Base-by-base conservation (phyloP, 2,329 filamentous ascomycete genomes). In the Ceratocystis huliohia region DNA sequence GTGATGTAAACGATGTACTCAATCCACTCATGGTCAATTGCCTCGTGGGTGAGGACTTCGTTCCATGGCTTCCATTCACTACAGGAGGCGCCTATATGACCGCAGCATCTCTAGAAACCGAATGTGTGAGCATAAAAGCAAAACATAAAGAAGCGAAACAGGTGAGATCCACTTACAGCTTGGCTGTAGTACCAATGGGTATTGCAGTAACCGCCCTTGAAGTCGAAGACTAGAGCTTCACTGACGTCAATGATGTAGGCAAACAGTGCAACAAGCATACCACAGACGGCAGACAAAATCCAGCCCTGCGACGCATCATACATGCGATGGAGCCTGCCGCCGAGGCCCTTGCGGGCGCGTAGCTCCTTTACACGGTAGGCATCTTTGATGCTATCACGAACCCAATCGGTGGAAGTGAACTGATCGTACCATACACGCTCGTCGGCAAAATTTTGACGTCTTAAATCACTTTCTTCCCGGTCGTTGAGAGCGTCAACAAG, bases 361-460 rank as follows among this genome's bases (percentile, higher is more conserved):
- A 99, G 81, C 65, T 86, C 86, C 74, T 95, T 94, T 63, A 95
- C 85, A 30, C 94, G 88, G 72, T 91, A 90, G 8, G 92, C 91
- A 76, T 97, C 94, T 72, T 91, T 90, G 71, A 99, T 96, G 74
- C 88, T 92, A 75, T 99, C 94, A 74, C 96, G 93, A 0, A 99
- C 92, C 94, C 94, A 99, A 75, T 99, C 93, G 66, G 91, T 96
- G 5, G 90, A 96, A 5, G 91, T 96, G 73, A 96, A 96, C 76
- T 99, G 94, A 78, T 99, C 94, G 76, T 97, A 97, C 94, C 94
- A 97, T 8, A 95, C 88, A 68, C 94, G 86, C 71, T 97, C 91
- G 73, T 96, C 89, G 63, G 87, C 79, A 71, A 85, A 87, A 8
- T 88, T 76, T 3, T 84, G 86, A 44, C 80, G 78, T 72, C 86